phyloP scores from a whole-genome alignment of 2,329 filamentous ascomycete genomes.

The Cryphonectria carpinicola region DNA sequence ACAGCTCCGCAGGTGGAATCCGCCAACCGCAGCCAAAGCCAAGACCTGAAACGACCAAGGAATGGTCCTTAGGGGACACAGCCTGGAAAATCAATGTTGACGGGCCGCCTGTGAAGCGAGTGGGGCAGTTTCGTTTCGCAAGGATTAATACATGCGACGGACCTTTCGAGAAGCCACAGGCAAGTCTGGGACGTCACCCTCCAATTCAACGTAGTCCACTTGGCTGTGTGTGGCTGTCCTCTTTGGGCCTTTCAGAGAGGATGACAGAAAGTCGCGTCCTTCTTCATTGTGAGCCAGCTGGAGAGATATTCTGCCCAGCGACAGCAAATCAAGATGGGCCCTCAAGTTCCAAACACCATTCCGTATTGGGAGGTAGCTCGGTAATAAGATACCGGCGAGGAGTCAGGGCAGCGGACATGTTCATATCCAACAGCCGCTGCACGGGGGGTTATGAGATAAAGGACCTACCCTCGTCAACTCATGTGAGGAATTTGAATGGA shows the following conservation, averaged over 20 bases:
- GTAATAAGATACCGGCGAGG: neutral
- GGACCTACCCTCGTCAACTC: neutral
- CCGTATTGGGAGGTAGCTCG: neutral
- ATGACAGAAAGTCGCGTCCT: neutral
- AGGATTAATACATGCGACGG: slow-evolving; percentile 1
- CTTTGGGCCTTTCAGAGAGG: neutral
- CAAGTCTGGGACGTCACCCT: neutral
- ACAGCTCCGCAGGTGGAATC: neutral
- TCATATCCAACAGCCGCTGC: neutral
- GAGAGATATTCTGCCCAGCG: neutral
- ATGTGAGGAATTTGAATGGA: neutral
- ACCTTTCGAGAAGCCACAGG: neutral
- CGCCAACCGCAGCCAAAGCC: neutral
- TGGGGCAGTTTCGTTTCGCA: neutral
- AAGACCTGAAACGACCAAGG: neutral
- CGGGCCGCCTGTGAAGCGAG: neutral
- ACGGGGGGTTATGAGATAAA: neutral
- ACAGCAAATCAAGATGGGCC: neutral
- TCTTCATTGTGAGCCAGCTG: neutral
- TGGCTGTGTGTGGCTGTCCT: neutral
- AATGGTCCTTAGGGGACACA: neutral
- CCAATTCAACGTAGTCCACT: neutral
- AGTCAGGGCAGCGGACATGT: neutral
- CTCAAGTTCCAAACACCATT: neutral
- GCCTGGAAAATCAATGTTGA: neutral